phyloP scores from a whole-genome alignment of 2,329 filamentous ascomycete species.

The Teratosphaeriaceae sp. region DNA sequence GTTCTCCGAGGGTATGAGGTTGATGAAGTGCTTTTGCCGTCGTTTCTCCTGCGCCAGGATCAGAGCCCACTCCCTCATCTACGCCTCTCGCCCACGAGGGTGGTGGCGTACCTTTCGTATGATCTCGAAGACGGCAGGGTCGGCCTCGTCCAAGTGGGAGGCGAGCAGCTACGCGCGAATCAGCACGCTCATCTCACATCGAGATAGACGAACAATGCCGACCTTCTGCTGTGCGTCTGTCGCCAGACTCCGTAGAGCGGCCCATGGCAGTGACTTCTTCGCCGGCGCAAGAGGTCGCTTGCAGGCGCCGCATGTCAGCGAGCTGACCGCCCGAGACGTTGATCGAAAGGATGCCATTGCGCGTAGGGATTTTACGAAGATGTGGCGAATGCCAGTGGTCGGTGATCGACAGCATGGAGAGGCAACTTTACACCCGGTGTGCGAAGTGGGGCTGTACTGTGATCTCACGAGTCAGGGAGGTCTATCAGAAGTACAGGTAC shows the following conservation, averaged over 20 bases:
- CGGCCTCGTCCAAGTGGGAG: slow-evolving; percentile 71
- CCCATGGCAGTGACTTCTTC: slow-evolving; percentile 30
- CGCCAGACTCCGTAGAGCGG: slow-evolving; percentile 34
- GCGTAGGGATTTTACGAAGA: slow-evolving; percentile 23
- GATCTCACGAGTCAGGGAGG: too few species aligned
- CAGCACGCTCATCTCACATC: too few species aligned
- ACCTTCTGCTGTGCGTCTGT: slow-evolving; percentile 45
- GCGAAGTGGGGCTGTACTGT: not conserved
- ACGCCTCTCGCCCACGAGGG: too few species aligned
- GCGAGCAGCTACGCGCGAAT: slow-evolving; percentile 69
- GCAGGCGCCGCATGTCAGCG: slow-evolving; percentile 27
- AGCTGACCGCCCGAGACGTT: slow-evolving; percentile 33
- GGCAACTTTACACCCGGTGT: too few species aligned
- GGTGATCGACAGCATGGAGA: not conserved
- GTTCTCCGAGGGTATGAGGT: slow-evolving; percentile 92
- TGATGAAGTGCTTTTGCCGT: slow-evolving; percentile 97
- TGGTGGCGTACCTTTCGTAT: slow-evolving; percentile 67
- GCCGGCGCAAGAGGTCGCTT: slow-evolving; percentile 23
- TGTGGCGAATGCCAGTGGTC: not conserved
- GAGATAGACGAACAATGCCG: too few species aligned
- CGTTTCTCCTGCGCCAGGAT: too few species aligned
- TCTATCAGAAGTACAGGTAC: too few species aligned
- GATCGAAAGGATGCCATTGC: slow-evolving; percentile 37
- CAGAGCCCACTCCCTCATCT: too few species aligned
- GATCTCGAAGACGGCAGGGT: slow-evolving; percentile 81